Evolutionary conservation across 805 yeast species (phyloP).

Genomic region (Scheffersomyces ergatensis): DNA sequence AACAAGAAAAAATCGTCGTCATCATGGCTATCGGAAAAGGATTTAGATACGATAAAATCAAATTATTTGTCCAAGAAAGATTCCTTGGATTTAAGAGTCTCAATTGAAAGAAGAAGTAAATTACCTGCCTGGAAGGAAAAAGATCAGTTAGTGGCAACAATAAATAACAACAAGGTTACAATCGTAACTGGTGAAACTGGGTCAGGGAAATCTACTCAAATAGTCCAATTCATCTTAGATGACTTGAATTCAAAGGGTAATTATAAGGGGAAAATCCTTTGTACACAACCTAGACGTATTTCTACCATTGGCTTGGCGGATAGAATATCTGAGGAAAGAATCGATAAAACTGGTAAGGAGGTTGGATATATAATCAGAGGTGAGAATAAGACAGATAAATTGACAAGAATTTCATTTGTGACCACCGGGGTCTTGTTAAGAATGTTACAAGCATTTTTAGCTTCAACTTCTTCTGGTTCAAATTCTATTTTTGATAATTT

Average conservation of each 20-base stretch:
- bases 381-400: slow-evolving; percentile 60
- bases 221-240: slow-evolving; percentile 86
- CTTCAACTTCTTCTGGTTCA: slow-evolving; percentile 14
- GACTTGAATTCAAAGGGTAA: slow-evolving; percentile 48
- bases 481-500: slow-evolving; percentile 49
- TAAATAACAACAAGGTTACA: slow-evolving; percentile 61
- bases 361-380: slow-evolving; percentile 92
- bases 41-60: slow-evolving; percentile 7
- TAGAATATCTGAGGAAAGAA: slow-evolving; percentile 83
- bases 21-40: slow-evolving; percentile 1
- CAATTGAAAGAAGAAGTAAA: slow-evolving; percentile 43
- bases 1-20: neutral
- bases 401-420: slow-evolving; percentile 78
- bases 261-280: slow-evolving; percentile 60
- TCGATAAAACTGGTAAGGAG: slow-evolving; percentile 62
- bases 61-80: slow-evolving; percentile 24
- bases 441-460: slow-evolving; percentile 63
- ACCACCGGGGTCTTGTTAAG: slow-evolving; percentile 91
- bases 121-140: slow-evolving; percentile 86
- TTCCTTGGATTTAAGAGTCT: slow-evolving; percentile 29
- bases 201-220: slow-evolving; percentile 94
- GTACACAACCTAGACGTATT: slow-evolving; percentile 95
- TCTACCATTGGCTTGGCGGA: slow-evolving; percentile 94
- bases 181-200: slow-evolving; percentile 96
- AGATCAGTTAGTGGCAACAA: slow-evolving; percentile 51